These are phyloP conservation scores for Pythium diclinum DNA, from an alignment of 352 stramenopile genomes.

Conservation along the genomic window DNA sequence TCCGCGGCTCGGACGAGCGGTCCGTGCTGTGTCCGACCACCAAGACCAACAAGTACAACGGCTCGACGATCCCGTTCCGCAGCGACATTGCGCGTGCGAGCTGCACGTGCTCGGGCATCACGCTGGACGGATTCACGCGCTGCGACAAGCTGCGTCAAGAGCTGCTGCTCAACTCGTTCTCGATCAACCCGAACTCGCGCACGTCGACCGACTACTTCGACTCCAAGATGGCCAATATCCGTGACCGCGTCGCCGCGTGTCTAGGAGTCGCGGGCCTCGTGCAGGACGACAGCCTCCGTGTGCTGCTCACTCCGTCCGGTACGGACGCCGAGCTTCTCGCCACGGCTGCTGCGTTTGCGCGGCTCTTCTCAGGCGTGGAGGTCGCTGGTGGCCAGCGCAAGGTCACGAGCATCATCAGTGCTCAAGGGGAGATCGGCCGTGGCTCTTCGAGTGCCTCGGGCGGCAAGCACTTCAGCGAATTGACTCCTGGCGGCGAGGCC, in stretches of 20 bases:
- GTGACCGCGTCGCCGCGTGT: conserved; percentile 54
- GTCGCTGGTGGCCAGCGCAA: conserved; percentile 36
- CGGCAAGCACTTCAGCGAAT: conserved; percentile 78
- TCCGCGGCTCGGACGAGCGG: conserved; percentile 84
- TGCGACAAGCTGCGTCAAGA: conserved; percentile 71
- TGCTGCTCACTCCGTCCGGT: conserved; percentile 79
- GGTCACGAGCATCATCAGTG: conserved; percentile 82
- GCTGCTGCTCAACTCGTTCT: conserved; percentile 74
- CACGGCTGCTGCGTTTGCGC: conserved; percentile 61
- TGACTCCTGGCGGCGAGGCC: conserved; percentile 67
- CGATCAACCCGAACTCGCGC: conserved; percentile 78
- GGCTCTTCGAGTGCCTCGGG: conserved; percentile 72
- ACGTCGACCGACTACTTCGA: conserved; percentile 64
- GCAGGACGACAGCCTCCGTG: conserved; percentile 43
- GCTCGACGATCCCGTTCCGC: conserved; percentile 66
- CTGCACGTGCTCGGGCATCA: conserved; percentile 85
- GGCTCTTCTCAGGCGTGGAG: conserved; percentile 50
- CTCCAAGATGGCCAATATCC: conserved; percentile 57
- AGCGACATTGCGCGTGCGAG: conserved; percentile 70
- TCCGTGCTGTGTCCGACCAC: conserved; percentile 62
- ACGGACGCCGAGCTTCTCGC: conserved; percentile 86
- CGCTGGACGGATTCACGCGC: conserved; percentile 52
- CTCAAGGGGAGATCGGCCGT: conserved; percentile 79
- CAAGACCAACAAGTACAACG: conserved; percentile 90
- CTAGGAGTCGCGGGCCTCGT: conserved; percentile 55